These are phyloP conservation scores for Cladophialophora chaetospira DNA, from an alignment of 2,329 filamentous ascomycete species.

Conservation along the genomic window DNA sequence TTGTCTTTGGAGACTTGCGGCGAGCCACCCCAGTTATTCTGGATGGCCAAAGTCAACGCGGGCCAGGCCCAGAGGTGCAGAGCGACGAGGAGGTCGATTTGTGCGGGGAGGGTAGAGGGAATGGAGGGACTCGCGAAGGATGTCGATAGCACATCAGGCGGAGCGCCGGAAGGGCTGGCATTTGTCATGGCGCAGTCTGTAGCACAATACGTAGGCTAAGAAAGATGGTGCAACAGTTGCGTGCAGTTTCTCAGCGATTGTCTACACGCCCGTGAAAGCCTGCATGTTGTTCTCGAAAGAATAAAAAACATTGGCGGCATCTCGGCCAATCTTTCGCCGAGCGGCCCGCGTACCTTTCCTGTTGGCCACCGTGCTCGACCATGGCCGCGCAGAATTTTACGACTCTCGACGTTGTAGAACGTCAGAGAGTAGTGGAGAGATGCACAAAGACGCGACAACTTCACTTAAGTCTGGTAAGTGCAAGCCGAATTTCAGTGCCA, in stretches of 20 bases:
- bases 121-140: constrained; percentile 34
- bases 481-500: too few species aligned
- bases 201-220: too few species aligned
- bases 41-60: constrained; percentile 80
- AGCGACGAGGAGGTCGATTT: constrained; percentile 85
- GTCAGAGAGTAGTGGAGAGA: too few species aligned
- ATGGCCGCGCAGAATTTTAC: too few species aligned
- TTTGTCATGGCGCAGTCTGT: constrained; percentile 24
- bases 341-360: background rate
- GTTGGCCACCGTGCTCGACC: background rate
- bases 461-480: too few species aligned
- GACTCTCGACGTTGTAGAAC: too few species aligned
- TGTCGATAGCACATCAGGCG: constrained; percentile 3
- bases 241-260: too few species aligned
- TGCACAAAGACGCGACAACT: too few species aligned
- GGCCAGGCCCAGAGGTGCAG: constrained; percentile 86
- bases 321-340: constrained; percentile 17
- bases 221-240: too few species aligned
- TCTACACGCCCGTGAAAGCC: background rate
- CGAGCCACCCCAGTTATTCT: constrained; percentile 77
- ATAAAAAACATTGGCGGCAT: constrained; percentile 11
- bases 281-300: background rate
- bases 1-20: constrained; percentile 70
- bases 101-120: constrained; percentile 56
- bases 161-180: background rate